Base-by-base conservation (phyloP, 495 filamentous ascomycete genomes). In the Aspergillus bridgeri region DNA sequence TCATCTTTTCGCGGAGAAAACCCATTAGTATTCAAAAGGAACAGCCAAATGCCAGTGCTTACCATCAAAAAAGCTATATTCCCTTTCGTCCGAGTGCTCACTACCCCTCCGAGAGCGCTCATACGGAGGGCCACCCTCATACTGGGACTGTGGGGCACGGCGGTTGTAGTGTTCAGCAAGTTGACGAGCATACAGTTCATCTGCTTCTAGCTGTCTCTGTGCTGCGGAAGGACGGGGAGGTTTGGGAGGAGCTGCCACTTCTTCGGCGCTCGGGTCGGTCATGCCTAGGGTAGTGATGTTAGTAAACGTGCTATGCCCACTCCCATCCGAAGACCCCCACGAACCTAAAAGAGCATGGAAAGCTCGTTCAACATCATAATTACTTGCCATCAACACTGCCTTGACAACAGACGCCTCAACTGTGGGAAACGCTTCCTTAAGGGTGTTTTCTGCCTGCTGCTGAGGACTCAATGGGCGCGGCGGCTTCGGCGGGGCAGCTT, bases 131-230 rank as follows among this genome's bases (percentile, higher is more conserved):
- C 75, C 68, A 61, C 79, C 74, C 66, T 82, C 72, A 71, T 76
- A 76, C 61, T 76, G 67, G 53, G 64, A 62, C 60, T 66, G 66
- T 44, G 70, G 70, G 46, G 64, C 69, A 25, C 71, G 68, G 47
- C 73, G 71, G 66, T 91, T 88, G 70, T 92, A 96, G 60, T 97
- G 91, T 67, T 94, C 87, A 5, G 91, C 91, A 42, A 98, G 85
- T 72, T 96, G 93, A 50, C 93, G 89, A 22, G 95, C 94, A 73
- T 97, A 97, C 60, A 84, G 79, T 68, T 97, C 94, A 73, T 98
- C 94, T 19, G 89, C 86, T 68, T 96, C 90, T 42, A 98, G 65
- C 71, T 98, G 94, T 57, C 80, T 84, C 68, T 84, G 83, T 2
- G 85, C 79, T 22, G 88, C 87, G 59, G 84, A 82, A 24, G 87